A percentile compares a stretch with the other conserved stretches of the same genome.
Evolutionary conservation across 768 basidiomycete genomes (phyloP).

Genomic region (Podaxis carcinomalis): DNA sequence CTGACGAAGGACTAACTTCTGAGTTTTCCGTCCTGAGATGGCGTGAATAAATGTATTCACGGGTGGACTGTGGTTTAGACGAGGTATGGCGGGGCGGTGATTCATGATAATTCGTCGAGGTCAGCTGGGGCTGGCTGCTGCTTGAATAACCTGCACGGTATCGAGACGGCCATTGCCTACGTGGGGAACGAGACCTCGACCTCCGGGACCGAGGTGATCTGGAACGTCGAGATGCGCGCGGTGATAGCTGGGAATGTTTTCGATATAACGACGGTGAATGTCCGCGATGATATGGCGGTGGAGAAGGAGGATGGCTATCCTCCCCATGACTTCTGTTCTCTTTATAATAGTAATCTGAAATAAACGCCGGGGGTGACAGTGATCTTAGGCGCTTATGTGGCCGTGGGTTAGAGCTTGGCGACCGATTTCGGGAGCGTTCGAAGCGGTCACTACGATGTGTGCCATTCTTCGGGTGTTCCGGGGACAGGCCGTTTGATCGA

Average conservation of each 20-base stretch:
- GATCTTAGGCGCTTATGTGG: not conserved
- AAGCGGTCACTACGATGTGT: not conserved
- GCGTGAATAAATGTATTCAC: not conserved
- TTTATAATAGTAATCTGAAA: not conserved
- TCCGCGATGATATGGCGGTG: not conserved
- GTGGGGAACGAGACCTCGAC: not conserved
- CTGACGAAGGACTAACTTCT: not conserved
- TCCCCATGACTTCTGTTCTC: not conserved
- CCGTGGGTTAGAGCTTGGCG: not conserved
- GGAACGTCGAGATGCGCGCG: not conserved
- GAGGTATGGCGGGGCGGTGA: not conserved
- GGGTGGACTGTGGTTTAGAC: not conserved
- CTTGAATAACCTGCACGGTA: not conserved
- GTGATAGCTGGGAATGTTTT: not conserved
- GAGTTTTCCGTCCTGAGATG: not conserved
- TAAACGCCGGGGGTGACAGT: not conserved
- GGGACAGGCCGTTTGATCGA: not conserved
- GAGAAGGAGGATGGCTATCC: not conserved
- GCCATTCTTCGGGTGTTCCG: not conserved
- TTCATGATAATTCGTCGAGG: not conserved
- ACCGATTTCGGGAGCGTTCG: not conserved
- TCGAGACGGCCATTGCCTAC: not conserved
- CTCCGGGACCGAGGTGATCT: not conserved
- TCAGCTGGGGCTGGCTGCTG: not conserved
- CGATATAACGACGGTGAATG: not conserved